These are phyloP conservation scores for Oryza officinalis DNA, from an alignment of 176 grass and related monocot genomes.

Conservation along the genomic window DNA sequence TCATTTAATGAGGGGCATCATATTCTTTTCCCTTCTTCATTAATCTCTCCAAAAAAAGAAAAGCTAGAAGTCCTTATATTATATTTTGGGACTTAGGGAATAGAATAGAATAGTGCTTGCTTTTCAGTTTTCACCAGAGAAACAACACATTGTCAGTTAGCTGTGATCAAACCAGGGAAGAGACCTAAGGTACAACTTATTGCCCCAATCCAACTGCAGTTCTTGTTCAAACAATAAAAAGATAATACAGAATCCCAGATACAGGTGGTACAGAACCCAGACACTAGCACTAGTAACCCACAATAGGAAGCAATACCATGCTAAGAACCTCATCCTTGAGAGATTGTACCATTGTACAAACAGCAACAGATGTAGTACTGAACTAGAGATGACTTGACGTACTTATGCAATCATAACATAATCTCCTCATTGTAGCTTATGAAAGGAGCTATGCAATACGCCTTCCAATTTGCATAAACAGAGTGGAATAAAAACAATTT, in stretches of 20 bases:
- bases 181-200: background rate
- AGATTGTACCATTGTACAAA: background rate
- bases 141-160: background rate
- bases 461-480: background rate
- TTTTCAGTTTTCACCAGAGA: background rate
- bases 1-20: too few relatives aligned
- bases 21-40: too few relatives aligned
- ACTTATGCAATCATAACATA: background rate
- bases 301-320: background rate
- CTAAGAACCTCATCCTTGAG: background rate
- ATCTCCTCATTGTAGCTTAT: background rate
- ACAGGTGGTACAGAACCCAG: background rate
- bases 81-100: too few relatives aligned
- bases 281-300: background rate
- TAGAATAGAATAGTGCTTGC: background rate
- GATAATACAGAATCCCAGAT: background rate
- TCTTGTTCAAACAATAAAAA: background rate
- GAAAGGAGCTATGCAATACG: background rate
- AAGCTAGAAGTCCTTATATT: too few relatives aligned
- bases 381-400: conserved; percentile 3
- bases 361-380: background rate
- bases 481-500: background rate
- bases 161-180: background rate
- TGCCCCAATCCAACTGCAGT: background rate
- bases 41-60: too few relatives aligned